These are phyloP conservation scores for Yamadazyma taylorii DNA, from an alignment of 1,139 yeast species.

Conservation along the genomic window DNA sequence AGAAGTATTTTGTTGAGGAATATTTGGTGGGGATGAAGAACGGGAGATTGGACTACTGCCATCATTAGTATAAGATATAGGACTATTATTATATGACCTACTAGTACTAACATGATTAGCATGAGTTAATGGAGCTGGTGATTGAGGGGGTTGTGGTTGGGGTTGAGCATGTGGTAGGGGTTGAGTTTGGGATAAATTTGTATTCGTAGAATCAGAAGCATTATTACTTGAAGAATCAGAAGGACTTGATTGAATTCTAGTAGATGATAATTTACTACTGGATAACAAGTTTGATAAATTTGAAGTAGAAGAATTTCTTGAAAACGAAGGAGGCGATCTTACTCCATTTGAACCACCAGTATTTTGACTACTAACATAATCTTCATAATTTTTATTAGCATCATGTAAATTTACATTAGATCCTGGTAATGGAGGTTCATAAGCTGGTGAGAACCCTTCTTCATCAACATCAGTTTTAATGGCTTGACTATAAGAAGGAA, in stretches of 20 bases:
- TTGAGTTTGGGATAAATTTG: too few relatives aligned
- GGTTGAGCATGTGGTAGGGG: not conserved
- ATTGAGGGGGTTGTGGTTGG: conserved; percentile 1
- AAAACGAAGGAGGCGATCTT: conserved; percentile 32
- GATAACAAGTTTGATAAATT: conserved; percentile 3
- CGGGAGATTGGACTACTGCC: not conserved
- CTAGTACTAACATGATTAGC: not conserved
- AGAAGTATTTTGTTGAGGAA: not conserved
- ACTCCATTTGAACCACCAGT: too few relatives aligned
- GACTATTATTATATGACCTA: conserved; percentile 1
- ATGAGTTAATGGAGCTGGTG: not conserved
- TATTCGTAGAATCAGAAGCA: too few relatives aligned
- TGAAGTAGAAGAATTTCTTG: conserved; percentile 27
- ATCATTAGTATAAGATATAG: conserved; percentile 1
- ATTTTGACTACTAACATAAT: conserved; percentile 5
- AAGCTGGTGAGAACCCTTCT: conserved; percentile 62
- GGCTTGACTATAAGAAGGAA: conserved; percentile 85
- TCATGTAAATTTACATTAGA: conserved; percentile 35
- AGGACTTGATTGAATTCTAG: conserved; percentile 6
- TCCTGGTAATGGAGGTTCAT: conserved; percentile 55
- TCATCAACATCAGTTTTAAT: conserved; percentile 49
- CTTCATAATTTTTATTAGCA: conserved; percentile 25
- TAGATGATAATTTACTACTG: conserved; percentile 13
- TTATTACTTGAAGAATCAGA: not conserved
- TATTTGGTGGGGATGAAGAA: not conserved